Evolutionary conservation across 176 grass and related monocot species (phyloP).

Genomic region (Neostapfia colusana): DNA sequence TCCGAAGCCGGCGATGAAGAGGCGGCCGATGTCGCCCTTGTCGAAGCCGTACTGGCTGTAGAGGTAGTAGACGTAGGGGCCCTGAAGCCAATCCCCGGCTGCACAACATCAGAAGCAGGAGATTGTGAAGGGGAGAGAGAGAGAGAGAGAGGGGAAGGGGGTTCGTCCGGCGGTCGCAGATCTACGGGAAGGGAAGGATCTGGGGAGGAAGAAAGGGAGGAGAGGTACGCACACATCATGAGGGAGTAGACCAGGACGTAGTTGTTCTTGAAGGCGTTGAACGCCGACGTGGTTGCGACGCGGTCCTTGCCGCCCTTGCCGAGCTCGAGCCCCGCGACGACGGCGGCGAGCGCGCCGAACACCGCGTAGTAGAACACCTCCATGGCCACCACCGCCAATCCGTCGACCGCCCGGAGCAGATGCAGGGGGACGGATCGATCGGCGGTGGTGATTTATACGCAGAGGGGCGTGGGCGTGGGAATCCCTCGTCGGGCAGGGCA

Average conservation of each 20-base stretch:
- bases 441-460: slow-evolving; percentile 47
- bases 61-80: slow-evolving; percentile 95
- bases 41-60: slow-evolving; percentile 95
- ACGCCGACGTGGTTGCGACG: slow-evolving; percentile 65
- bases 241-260: slow-evolving; percentile 98
- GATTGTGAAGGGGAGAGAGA: no score
- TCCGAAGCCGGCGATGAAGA: slow-evolving; percentile 98
- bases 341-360: slow-evolving; percentile 62
- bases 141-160: background rate
- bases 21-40: slow-evolving; percentile 97
- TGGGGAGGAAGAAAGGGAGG: background rate
- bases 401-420: no score
- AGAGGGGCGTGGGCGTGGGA: background rate
- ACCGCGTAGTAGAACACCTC: slow-evolving; percentile 87
- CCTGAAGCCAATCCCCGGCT: slow-evolving; percentile 97
- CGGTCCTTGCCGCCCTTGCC: slow-evolving; percentile 87
- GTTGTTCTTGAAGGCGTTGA: slow-evolving; percentile 98
- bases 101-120: no score
- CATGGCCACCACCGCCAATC: no score
- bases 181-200: background rate
- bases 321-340: slow-evolving; percentile 78
- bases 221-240: slow-evolving; percentile 69
- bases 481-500: background rate
- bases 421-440: background rate
- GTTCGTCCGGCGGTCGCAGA: background rate